phyloP scores from a whole-genome alignment of 495 filamentous ascomycete species.

The Lepidopterella palustris region DNA sequence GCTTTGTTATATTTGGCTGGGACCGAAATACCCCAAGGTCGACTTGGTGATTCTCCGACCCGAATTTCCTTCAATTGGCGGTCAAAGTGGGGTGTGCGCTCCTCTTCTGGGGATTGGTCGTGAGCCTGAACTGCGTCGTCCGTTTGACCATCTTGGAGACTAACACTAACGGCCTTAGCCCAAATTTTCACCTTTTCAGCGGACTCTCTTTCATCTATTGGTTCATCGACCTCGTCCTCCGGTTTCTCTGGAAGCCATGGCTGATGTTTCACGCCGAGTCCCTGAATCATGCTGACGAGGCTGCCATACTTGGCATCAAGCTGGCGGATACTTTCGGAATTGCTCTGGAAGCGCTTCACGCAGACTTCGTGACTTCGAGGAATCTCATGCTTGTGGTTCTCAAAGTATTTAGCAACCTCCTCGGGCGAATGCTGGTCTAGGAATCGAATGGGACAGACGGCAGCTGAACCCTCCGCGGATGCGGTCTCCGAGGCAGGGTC shows the following conservation, averaged over 20 bases:
- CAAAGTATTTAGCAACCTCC: conserved; percentile 83
- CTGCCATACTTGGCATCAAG: conserved; percentile 88
- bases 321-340: conserved; percentile 71
- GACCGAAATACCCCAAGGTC: conserved; percentile 84
- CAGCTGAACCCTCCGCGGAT: conserved; percentile 32
- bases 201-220: conserved; percentile 38
- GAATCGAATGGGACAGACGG: conserved; percentile 75
- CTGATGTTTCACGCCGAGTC: conserved; percentile 74
- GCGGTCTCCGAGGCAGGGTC: conserved; percentile 45
- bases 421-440: conserved; percentile 84
- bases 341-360: conserved; percentile 76
- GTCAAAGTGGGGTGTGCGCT: conserved; percentile 63
- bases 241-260: conserved; percentile 63
- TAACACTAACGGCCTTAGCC: conserved; percentile 60
- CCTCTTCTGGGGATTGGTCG: conserved; percentile 33
- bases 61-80: conserved; percentile 73
- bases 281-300: conserved; percentile 83
- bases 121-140: conserved; percentile 20
- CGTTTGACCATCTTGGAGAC: conserved; percentile 34
- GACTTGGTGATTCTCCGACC: conserved; percentile 80
- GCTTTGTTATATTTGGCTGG: conserved; percentile 48
- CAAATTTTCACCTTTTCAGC: conserved; percentile 68
- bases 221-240: conserved; percentile 42
- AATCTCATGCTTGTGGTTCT: conserved; percentile 87
- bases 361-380: conserved; percentile 87